A percentile compares a stretch with the other conserved stretches of the same genome.
Evolutionary conservation across 73 alveolate species (phyloP).

Genomic region (Loxodes magnus): DNA sequence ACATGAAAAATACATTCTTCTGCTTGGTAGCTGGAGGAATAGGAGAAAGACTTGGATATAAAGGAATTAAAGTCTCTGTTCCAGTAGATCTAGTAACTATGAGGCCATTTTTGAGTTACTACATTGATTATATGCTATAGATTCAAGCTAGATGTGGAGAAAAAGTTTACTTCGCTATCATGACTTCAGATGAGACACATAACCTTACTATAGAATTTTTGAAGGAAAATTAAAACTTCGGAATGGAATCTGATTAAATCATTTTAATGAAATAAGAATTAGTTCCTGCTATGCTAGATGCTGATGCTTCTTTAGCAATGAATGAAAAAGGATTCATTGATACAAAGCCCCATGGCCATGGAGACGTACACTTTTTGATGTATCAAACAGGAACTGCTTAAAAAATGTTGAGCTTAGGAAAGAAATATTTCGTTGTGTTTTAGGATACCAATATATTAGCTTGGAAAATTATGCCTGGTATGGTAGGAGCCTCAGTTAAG

Average conservation of each 20-base stretch:
- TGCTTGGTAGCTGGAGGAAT: constrained; percentile 99
- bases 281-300: constrained; percentile 90
- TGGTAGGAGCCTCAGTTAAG: constrained; percentile 60
- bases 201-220: constrained; percentile 59
- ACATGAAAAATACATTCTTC: constrained; percentile 70
- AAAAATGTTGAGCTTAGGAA: constrained; percentile 73
- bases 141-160: constrained; percentile 58
- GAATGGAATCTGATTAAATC: constrained; percentile 53
- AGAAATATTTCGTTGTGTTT: constrained; percentile 80
- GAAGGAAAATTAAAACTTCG: constrained; percentile 53
- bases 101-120: constrained; percentile 65
- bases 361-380: constrained; percentile 86
- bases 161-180: constrained; percentile 77
- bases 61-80: constrained; percentile 91
- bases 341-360: constrained; percentile 96
- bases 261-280: constrained; percentile 79
- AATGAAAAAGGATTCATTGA: constrained; percentile 41
- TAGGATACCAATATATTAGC: constrained; percentile 88
- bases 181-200: constrained; percentile 98
- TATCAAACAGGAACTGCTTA: constrained; percentile 63
- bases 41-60: constrained; percentile 97
- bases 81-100: constrained; percentile 69
- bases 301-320: constrained; percentile 68
- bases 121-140: constrained; percentile 66
- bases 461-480: constrained; percentile 71